Evolutionary conservation across 768 basidiomycete species (phyloP).

Genomic region (Tricholoma furcatifolium): DNA sequence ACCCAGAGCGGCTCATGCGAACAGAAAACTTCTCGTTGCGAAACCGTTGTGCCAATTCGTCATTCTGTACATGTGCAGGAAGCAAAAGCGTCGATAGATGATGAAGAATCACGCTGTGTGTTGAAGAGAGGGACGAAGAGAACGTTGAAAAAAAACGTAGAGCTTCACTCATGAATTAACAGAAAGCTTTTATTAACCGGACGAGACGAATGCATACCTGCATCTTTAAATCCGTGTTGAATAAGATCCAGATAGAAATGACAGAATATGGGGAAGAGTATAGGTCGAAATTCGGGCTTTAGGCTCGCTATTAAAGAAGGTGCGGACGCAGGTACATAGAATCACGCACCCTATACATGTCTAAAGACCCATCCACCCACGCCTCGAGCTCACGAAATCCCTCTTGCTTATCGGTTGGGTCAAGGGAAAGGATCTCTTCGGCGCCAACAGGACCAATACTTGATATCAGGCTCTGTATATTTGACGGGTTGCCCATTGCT

Average conservation of each 20-base stretch:
- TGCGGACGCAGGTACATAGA: neutral
- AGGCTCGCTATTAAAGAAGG: neutral
- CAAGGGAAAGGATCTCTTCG: conserved; percentile 77
- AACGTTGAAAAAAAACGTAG: conserved; percentile 73
- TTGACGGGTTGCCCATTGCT: conserved; percentile 66
- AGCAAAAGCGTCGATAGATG: conserved; percentile 79
- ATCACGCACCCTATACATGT: conserved; percentile 79
- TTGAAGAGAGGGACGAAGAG: conserved; percentile 60
- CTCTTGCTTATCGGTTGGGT: conserved; percentile 84
- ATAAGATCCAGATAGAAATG: conserved; percentile 97
- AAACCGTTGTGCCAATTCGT: conserved; percentile 81
- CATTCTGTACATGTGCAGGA: conserved; percentile 80
- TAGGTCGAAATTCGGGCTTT: conserved; percentile 91
- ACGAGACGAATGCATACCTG: conserved; percentile 53
- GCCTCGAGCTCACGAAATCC: conserved; percentile 83
- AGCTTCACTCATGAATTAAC: conserved; percentile 45
- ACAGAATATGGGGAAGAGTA: conserved; percentile 94
- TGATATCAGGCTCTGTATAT: conserved; percentile 73
- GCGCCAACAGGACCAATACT: conserved; percentile 79
- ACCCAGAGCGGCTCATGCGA: conserved; percentile 88
- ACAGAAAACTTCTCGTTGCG: conserved; percentile 89
- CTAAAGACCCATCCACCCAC: conserved; percentile 88
- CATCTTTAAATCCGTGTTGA: conserved; percentile 85
- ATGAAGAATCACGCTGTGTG: conserved; percentile 69
- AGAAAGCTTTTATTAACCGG: conserved; percentile 8